Evolutionary conservation across 305 asterid species (phyloP).

Genomic region (Fraxinus xanthoxyloides): DNA sequence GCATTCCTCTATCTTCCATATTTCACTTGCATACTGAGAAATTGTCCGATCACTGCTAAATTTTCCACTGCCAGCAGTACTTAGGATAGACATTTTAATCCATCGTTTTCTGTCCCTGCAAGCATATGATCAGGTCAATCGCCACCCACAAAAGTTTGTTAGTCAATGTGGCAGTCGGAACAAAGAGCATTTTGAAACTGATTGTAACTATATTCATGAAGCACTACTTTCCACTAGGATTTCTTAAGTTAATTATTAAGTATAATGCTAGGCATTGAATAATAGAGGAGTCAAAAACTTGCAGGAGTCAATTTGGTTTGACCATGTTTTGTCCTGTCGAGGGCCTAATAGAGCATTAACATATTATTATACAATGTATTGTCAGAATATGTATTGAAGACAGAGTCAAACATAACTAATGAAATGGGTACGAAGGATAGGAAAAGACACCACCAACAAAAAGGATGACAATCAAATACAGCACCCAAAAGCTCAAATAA

Average conservation of each 20-base stretch:
- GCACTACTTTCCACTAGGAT: not conserved
- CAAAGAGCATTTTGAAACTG: not conserved
- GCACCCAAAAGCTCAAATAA: not conserved
- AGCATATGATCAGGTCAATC: conserved; percentile 2
- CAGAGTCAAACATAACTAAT: not conserved
- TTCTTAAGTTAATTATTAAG: not conserved
- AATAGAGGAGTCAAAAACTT: not conserved
- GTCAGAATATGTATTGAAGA: not conserved
- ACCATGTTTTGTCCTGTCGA: not conserved
- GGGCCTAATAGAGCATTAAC: not conserved
- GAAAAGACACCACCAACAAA: not conserved
- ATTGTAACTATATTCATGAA: not conserved
- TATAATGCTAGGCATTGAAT: not conserved
- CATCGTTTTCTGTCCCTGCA: conserved; percentile 94
- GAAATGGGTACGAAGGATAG: not conserved
- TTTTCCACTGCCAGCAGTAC: conserved; percentile 95
- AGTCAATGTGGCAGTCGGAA: not conserved
- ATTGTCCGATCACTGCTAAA: conserved; percentile 97
- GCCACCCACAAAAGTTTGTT: not conserved
- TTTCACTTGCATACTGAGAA: conserved; percentile 83
- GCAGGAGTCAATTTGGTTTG: not conserved
- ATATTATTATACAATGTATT: not conserved
- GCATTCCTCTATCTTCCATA: conserved; percentile 79
- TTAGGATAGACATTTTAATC: conserved; percentile 90
- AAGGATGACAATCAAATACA: not conserved